Percentiles rank a stretch among this genome's conserved stretches.
These are phyloP conservation scores for Carallia pectinifolia DNA, from an alignment of 345 rosid species.

Conservation along the genomic window DNA sequence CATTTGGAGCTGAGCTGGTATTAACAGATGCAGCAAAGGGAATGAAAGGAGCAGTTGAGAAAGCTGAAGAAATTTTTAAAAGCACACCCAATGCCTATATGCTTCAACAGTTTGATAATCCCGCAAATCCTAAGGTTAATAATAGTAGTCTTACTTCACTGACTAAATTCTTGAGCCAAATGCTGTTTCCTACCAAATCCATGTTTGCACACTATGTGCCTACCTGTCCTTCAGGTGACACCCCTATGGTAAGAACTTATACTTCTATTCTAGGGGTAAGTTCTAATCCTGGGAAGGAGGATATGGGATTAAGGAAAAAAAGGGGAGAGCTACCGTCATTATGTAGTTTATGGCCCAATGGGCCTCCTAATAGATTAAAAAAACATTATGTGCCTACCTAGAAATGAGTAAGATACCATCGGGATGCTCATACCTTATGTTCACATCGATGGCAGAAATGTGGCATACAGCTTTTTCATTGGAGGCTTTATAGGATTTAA, in stretches of 20 bases:
- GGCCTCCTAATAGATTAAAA: too few species aligned
- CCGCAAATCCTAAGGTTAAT: slow-evolving; percentile 37
- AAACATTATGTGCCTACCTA: neutral
- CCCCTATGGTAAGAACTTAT: too few species aligned
- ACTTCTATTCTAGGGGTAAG: too few species aligned
- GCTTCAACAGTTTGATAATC: slow-evolving; percentile 38
- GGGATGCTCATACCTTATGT: neutral
- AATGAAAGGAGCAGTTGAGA: slow-evolving; percentile 38
- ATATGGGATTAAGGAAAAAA: too few species aligned
- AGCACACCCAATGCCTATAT: slow-evolving; percentile 29
- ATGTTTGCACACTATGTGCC: neutral
- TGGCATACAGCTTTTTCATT: neutral
- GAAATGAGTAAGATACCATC: neutral
- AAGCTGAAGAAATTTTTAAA: slow-evolving; percentile 36
- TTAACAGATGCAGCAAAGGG: slow-evolving; percentile 33
- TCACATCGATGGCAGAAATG: neutral
- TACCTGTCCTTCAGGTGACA: too few species aligned
- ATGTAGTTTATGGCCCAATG: too few species aligned
- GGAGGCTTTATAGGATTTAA: neutral
- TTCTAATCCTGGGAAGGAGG: too few species aligned
- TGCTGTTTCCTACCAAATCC: neutral
- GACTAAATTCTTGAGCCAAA: slow-evolving; percentile 3
- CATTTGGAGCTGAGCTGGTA: slow-evolving; percentile 35
- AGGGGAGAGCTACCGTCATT: too few species aligned
- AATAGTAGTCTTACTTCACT: neutral